phyloP scores from a whole-genome alignment of 1,139 yeast genomes.

The Yamadazyma spencermartinsiae region DNA sequence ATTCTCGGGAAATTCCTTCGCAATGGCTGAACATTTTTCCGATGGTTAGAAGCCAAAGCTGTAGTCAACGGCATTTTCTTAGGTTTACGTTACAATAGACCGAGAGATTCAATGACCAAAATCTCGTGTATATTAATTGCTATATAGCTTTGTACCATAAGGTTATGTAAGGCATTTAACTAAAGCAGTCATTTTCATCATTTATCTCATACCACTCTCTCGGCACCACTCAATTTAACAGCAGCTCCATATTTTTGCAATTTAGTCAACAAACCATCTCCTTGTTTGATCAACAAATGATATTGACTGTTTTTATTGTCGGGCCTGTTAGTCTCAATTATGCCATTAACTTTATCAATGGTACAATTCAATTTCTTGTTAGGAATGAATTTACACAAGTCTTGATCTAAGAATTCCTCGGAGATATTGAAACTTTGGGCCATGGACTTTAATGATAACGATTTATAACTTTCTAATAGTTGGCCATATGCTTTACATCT shows the following conservation, averaged over 20 bases:
- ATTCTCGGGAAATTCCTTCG: too few species aligned
- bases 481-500: slow-evolving; percentile 95
- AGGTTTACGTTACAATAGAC: too few species aligned
- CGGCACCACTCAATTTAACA: slow-evolving; percentile 91
- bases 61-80: too few species aligned
- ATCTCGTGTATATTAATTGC: too few species aligned
- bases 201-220: slow-evolving; percentile 46
- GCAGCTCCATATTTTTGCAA: slow-evolving; percentile 97
- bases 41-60: too few species aligned
- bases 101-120: too few species aligned
- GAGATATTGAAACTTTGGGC: slow-evolving; percentile 90
- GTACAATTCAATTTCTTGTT: slow-evolving; percentile 93
- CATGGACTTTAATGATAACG: slow-evolving; percentile 87
- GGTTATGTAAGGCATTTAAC: too few species aligned
- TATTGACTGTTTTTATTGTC: slow-evolving; percentile 95
- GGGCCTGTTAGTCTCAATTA: slow-evolving; percentile 93
- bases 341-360: slow-evolving; percentile 93
- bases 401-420: slow-evolving; percentile 77
- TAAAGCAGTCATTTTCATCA: too few species aligned
- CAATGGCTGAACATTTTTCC: too few species aligned
- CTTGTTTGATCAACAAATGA: slow-evolving; percentile 84
- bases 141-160: too few species aligned
- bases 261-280: slow-evolving; percentile 89
- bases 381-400: slow-evolving; percentile 87
- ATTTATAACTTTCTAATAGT: slow-evolving; percentile 89